Evolutionary conservation across 2,329 filamentous ascomycete species (phyloP), one percentile per base, ranked within the genome.

Genomic region (Fonsecaea erecta): DNA sequence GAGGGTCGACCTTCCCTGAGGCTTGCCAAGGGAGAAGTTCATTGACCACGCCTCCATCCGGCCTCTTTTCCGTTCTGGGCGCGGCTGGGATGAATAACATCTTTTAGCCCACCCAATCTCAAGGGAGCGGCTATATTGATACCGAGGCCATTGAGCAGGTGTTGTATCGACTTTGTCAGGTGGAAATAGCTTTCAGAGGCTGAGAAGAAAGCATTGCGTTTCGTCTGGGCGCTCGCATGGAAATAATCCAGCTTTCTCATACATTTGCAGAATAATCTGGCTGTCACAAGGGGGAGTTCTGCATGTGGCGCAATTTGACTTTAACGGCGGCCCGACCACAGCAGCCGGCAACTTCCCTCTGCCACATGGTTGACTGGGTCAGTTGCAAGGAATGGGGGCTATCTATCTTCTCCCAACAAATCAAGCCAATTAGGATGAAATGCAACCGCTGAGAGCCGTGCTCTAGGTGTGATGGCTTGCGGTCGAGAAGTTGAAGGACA

Each of bases 291-390:
- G 32, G 18, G 34, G 30, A 16, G 21, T n/a, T 43, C 16, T 30
- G 30, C 26, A 11, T 26, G 32, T 35, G 35, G 30, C 18, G 35
- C 11, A 48, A n/a, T 24, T 52, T 63, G 53, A 58, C 51, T 63
- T 52, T 37, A 52, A 58, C 61, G 43, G 60, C 43, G 53, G 40
- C 43, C 46, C 37, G 34, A 30, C 26, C 52, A 30, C n/a, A 28
- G 9, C 59, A 61, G 24, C 26, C 52, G 24, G 34, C 34, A 43
- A 51, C n/a, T 56, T 51, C 34, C 53, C 61, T 59, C 21, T 9
- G 54, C 65, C 65, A 64, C 65, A 67, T 67, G 65, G 60, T 37
- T 59, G 54, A 60, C 59, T 24, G 37, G 35, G n/a, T 51, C 28
- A 62, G 28, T 62, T 56, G 61, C 59, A 35, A 51, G 48, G 61